Conservation (phyloP, 176 grass and related monocot species). For the Oryza coarctata region DNA sequence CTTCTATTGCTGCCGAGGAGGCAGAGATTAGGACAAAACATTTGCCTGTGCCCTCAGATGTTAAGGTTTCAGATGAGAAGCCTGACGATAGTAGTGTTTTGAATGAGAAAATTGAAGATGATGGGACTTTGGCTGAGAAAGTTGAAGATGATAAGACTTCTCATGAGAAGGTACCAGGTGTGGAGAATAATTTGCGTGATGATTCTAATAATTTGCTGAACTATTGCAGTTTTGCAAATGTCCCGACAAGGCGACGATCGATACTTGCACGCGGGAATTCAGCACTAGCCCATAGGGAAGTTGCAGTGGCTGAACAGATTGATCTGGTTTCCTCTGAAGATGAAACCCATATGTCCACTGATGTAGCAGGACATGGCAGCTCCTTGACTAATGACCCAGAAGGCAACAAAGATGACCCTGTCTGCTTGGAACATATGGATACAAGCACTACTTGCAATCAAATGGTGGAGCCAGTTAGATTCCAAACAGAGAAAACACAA, state of each 20-base stretch:
- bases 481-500: slow-evolving; percentile 44
- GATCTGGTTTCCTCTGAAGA: slow-evolving; percentile 42
- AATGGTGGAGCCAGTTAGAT: slow-evolving; percentile 28
- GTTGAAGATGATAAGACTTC: slow-evolving; percentile 22
- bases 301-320: slow-evolving; percentile 29
- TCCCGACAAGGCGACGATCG: slow-evolving; percentile 63
- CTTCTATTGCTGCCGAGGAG: slow-evolving; percentile 32
- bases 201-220: slow-evolving; percentile 48
- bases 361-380: slow-evolving; percentile 33
- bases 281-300: slow-evolving; percentile 18
- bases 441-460: slow-evolving; percentile 39
- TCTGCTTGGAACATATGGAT: slow-evolving; percentile 29
- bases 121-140: slow-evolving; percentile 34
- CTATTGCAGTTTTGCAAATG: slow-evolving; percentile 55
- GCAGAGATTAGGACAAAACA: slow-evolving; percentile 34
- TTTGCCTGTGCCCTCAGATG: slow-evolving; percentile 10
- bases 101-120: slow-evolving; percentile 42
- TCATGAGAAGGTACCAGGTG: slow-evolving; percentile 29
- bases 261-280: slow-evolving; percentile 51
- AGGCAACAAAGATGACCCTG: slow-evolving; percentile 35
- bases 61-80: slow-evolving; percentile 32
- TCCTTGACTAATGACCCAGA: slow-evolving; percentile 28
- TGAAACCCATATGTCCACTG: slow-evolving; percentile 29
- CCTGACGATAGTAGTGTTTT: slow-evolving; percentile 35
- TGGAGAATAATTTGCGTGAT: slow-evolving; percentile 25